Evolutionary conservation across 768 basidiomycete genomes (phyloP), one percentile per base, ranked within the genome.

Genomic region (Suillus weaverae): DNA sequence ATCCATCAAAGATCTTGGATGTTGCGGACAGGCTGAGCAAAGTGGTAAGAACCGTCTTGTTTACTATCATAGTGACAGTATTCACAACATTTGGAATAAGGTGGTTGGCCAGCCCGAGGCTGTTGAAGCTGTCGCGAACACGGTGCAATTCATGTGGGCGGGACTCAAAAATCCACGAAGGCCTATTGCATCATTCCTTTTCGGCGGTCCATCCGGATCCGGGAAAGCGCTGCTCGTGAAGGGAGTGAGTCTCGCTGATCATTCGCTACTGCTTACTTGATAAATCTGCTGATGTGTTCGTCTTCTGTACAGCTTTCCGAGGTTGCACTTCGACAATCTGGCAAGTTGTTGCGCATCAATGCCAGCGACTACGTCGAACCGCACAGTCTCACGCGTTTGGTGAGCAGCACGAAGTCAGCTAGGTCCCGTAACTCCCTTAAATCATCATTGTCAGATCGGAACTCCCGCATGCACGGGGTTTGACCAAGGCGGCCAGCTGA

Each of bases 131-230:
- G 81, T 84, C 50, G 74, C 80, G 16, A 81, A 83, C 66, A 83
- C 82, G 5, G 77, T 84, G 39, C 75, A 81, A 36, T 73, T 82
- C 22, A 80, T 81, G 13, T 73, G 83, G 36, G 80, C 79, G 26
- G 83, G 83, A 10, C 70, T 84, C 14, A 72, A 79, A 60, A 80
- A 81, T 66, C 76, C 80, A 38, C 70, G 76, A 51, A 69, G 80
- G 48, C 83, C 83, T 1, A 74, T 83, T 51, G 82, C 83, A 1
- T 78, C 76, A 18, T 83, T 84, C 76, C 71, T 83, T 35, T 80
- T 84, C 69, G 71, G 70, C 60, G 79, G 78, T 7, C 77, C 79
- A 5, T 73, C 73, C 16, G 79, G 79, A 32, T 78, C 74, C 0
- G 74, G 74, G 39, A 75, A 84, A 75, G 80, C 80, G 36, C 74